These are phyloP conservation scores for Cotoneaster glaucophyllus DNA, from an alignment of 306 rosid species.

Conservation along the genomic window DNA sequence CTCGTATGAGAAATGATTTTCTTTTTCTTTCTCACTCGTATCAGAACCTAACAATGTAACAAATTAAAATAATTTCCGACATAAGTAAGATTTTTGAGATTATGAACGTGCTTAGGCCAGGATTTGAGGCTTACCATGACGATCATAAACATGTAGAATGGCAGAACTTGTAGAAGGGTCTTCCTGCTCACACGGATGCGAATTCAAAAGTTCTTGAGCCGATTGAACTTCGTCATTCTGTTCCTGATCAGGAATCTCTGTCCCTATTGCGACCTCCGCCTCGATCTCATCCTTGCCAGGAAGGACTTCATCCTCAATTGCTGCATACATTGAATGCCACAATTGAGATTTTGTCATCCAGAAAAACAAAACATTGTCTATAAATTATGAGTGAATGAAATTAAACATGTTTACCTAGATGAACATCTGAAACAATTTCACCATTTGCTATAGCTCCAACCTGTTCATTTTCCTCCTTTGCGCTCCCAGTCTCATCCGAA, in stretches of 20 bases:
- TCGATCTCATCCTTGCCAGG: slow-evolving; percentile 51
- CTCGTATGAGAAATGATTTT: slow-evolving; percentile 33
- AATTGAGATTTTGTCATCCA: slow-evolving; percentile 4
- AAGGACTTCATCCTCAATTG: slow-evolving; percentile 41
- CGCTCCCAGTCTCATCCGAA: slow-evolving; percentile 12
- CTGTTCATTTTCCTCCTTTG: slow-evolving; percentile 16
- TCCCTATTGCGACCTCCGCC: slow-evolving; percentile 73
- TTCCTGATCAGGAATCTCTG: slow-evolving; percentile 86
- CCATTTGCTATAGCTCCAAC: slow-evolving; percentile 21
- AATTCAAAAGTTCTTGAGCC: slow-evolving; percentile 29
- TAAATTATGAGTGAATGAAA: background rate
- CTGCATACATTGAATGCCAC: slow-evolving; percentile 29
- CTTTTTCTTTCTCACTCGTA: slow-evolving; percentile 28
- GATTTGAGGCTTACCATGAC: slow-evolving; percentile 39
- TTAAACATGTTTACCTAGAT: slow-evolving; percentile 35
- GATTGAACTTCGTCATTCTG: slow-evolving; percentile 47
- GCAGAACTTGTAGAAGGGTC: slow-evolving; percentile 49
- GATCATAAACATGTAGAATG: slow-evolving; percentile 23
- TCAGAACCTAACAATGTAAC: slow-evolving; percentile 22
- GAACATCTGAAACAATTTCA: slow-evolving; percentile 37
- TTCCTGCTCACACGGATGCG: slow-evolving; percentile 28
- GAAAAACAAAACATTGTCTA: background rate
- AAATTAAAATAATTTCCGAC: background rate
- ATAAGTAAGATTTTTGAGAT: background rate
- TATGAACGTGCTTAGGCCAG: background rate